Base-by-base conservation (phyloP, 768 basidiomycete genomes). In the Panus rudis region DNA sequence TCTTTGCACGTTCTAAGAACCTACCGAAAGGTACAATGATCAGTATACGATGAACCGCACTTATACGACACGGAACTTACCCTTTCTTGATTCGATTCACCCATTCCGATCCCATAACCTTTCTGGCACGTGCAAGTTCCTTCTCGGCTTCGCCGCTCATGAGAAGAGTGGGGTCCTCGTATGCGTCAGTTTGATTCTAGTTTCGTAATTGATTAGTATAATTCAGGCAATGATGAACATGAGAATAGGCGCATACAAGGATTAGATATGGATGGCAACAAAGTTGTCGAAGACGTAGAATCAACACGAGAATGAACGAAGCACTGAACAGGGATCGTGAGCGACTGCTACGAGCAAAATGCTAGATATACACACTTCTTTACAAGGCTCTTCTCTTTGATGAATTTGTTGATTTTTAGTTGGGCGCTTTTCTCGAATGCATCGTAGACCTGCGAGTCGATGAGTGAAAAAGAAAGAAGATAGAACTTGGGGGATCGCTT, bases 191-290 rank as follows among this genome's bases (percentile, higher is more conserved):
- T 17, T 71, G 70, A 5, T 69, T 59, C 46, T 66, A 63, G 20
- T 65, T 63, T 70, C 73, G 40, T 10, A 24, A 7, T 11, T 24
- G 24, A 19, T n/a, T 34, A 22, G 12, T 39, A 42, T 17, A 30
- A 30, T 17, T 42, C 45, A 8, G 19, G 19, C 32, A 20, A n/a
- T 25, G 23, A 13, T 5, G 6, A 21, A 24, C 8, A 42, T 2
- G 28, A 22, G 28, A n/a, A 22, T 20, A 33, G 30, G 14, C 14
- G 53, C 48, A 24, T 39, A 81, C 81, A 30, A 84, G 65, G 31
- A 85, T 78, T 4, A 89, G 73, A 52, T 79, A 66, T 0, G 85
- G 85, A 56, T 86, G 84, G 49, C 76, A 76, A 54, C 81, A 84
- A 0, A 88, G 63, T 53, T 88, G 86, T 4, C 85, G 71, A 30